Evolutionary conservation across 805 yeast species (phyloP).

Genomic region (Sugiyamaella valdiviana): DNA sequence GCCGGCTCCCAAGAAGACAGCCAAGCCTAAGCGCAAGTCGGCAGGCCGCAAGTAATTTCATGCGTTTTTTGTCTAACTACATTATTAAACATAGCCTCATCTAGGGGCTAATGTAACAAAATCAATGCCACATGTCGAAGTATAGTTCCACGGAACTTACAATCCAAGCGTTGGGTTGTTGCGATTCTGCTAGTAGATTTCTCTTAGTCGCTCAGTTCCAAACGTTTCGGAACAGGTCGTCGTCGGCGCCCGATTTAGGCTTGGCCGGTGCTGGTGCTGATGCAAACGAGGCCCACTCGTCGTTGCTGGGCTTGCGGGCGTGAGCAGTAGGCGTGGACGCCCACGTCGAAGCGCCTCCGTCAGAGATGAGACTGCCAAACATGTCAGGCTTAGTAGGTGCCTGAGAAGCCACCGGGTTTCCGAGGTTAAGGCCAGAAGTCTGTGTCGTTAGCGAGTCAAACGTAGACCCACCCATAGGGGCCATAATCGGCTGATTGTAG

Average conservation of each 20-base stretch:
- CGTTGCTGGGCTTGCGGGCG: slow-evolving; percentile 5
- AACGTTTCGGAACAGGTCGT: slow-evolving; percentile 34
- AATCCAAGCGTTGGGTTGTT: background rate
- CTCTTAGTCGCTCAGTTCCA: slow-evolving; percentile 26
- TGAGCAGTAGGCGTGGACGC: slow-evolving; percentile 12
- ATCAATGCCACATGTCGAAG: background rate
- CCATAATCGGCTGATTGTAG: too few species aligned
- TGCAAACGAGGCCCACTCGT: slow-evolving; percentile 21
- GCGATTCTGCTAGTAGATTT: background rate
- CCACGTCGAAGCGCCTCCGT: slow-evolving; percentile 13
- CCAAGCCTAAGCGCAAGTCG: slow-evolving; percentile 10
- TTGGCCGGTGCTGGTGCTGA: slow-evolving; percentile 20
- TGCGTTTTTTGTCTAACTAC: background rate
- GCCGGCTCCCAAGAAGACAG: slow-evolving; percentile 11
- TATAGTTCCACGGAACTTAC: background rate
- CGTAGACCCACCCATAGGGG: slow-evolving; percentile 8
- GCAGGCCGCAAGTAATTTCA: background rate
- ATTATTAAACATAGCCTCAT: background rate
- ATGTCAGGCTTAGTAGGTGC: slow-evolving; percentile 3
- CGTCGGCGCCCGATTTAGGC: slow-evolving; percentile 24
- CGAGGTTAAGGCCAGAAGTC: slow-evolving; percentile 16
- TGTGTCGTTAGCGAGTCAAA: slow-evolving; percentile 9
- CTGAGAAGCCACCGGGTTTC: slow-evolving; percentile 7
- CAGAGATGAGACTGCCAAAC: slow-evolving; percentile 11
- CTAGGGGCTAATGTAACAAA: background rate